Evolutionary conservation across 2,329 filamentous ascomycete species (phyloP).

Genomic region (Ophiostoma tasmaniense): DNA sequence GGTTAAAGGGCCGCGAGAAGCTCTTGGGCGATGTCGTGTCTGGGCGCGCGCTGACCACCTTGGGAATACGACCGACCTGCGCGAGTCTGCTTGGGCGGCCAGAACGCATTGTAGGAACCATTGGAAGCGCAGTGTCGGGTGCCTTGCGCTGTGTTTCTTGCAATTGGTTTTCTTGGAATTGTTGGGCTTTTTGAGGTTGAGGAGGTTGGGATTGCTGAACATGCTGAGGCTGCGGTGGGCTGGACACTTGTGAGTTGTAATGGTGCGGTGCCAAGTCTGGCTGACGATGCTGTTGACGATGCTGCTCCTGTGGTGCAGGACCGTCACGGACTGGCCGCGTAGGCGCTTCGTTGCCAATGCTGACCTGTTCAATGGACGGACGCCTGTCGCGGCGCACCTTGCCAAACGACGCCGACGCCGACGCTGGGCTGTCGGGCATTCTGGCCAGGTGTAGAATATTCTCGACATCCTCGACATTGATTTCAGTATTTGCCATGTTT

Average conservation of each 20-base stretch:
- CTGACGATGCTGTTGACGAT: neutral
- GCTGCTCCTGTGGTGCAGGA: neutral
- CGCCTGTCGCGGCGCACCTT: neutral
- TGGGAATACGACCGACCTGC: conserved; percentile 79
- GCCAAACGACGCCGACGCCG: neutral
- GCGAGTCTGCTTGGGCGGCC: conserved; percentile 56
- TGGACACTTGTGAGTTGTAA: neutral
- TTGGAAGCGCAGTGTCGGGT: neutral
- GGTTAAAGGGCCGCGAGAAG: conserved; percentile 75
- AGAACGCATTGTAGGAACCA: neutral
- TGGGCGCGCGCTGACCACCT: conserved; percentile 62
- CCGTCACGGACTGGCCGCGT: neutral
- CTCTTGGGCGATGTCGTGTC: conserved; percentile 64
- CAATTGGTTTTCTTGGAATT: neutral
- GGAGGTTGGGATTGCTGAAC: neutral
- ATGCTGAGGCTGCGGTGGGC: neutral
- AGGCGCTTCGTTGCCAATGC: neutral
- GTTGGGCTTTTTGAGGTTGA: neutral
- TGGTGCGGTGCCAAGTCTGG: neutral
- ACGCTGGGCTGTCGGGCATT: neutral
- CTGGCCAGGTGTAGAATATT: conserved; percentile 28
- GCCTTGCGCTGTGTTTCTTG: neutral
- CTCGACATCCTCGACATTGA: conserved; percentile 30
- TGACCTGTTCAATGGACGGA: conserved; percentile 6
- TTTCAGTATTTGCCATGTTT: conserved; percentile 24